Evolutionary conservation across 176 grass and related monocot species (phyloP).

Genomic region (Carex myosuroides): DNA sequence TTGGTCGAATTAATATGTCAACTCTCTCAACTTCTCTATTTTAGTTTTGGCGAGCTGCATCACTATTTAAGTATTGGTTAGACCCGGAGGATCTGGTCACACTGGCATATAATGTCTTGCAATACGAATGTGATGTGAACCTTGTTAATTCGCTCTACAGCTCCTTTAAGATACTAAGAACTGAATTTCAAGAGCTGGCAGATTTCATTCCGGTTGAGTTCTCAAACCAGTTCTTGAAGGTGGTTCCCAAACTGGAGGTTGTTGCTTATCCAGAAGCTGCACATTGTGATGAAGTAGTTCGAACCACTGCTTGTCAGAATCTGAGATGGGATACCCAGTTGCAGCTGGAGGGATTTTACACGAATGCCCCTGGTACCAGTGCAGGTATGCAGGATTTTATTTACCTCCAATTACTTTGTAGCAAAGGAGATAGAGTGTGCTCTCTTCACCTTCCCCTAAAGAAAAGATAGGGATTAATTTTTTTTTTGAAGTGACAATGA

Average conservation of each 20-base stretch:
- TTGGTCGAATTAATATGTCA: background rate
- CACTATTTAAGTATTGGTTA: slow-evolving; percentile 62
- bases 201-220: background rate
- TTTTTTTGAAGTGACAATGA: background rate
- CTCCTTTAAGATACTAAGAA: slow-evolving; percentile 56
- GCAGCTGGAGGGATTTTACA: background rate
- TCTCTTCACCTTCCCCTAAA: no score
- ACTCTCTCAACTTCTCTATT: background rate
- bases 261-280: slow-evolving; percentile 15
- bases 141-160: slow-evolving; percentile 36
- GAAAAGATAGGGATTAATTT: background rate
- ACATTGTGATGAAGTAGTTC: background rate
- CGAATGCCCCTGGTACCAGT: background rate
- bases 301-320: background rate
- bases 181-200: slow-evolving; percentile 41
- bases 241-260: background rate
- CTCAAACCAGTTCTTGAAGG: background rate
- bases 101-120: slow-evolving; percentile 50
- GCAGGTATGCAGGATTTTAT: background rate
- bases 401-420: background rate
- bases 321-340: no score
- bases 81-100: slow-evolving; percentile 48
- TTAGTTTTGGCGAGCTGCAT: slow-evolving; percentile 71
- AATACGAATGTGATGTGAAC: slow-evolving; percentile 45
- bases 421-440: no score